Evolutionary conservation across 139 green algal species (phyloP), one percentile per base, ranked within the genome.

Genomic region (Axilococcus clingmanii): DNA sequence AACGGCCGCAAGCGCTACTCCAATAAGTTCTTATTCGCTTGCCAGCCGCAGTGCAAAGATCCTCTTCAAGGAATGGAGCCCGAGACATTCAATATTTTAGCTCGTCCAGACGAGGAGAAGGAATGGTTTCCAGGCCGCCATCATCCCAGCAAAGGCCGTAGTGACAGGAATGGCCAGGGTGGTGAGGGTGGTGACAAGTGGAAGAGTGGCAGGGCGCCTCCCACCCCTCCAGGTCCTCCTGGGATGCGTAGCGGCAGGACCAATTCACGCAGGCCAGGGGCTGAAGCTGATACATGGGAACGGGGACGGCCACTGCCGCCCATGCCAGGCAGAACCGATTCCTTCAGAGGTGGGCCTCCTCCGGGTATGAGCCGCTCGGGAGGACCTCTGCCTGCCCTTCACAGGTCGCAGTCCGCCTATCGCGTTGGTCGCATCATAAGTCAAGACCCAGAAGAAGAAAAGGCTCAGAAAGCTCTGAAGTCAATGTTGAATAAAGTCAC

Each of bases 401-500:
- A 87, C 59, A 84, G 79, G 63, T 77, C 65, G 6, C 60, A 69
- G 19, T 71, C 57, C 20, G 57, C 60, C 12, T 85, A 71, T 69
- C 61, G 76, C 59, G 28, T 77, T 8, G 81, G 85, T 24, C n/a
- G 60, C 28, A 54, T 41, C 7, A 30, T 31, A 16, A 78, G 55
- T 0, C 78, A 88, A n/a, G 78, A 94, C 59, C 84, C 84, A 8
- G 91, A 94, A 67, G 91, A 97, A 72, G 79, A 94, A 66, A 80
- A 78, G 66, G 85, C 84, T 65, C 83, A 96, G 65, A 85, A 88
- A 56, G 48, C 49, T 28, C 79, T 96, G 69, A 97, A 94, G 79
- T 74, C 63, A 29, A 71, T 94, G 35, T 78, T 98, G 20, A 98
- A 98, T 77, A 98, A 98, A 87, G 78, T 98, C 42, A 98, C 91